These are phyloP conservation scores for Nicotiana tabacum DNA, from an alignment of 257 asterid species.

Conservation along the genomic window DNA sequence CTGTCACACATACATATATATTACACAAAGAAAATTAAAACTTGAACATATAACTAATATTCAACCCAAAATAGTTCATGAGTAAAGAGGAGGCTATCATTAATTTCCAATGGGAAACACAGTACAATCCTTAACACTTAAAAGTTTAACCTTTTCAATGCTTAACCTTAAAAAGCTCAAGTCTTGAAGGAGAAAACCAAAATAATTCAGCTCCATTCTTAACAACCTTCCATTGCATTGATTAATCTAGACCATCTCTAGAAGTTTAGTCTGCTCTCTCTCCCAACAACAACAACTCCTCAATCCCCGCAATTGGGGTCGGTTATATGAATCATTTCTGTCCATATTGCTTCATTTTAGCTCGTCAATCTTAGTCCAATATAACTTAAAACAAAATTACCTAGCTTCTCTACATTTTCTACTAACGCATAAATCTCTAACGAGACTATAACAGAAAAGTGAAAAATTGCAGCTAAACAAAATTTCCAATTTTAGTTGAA, in stretches of 20 bases:
- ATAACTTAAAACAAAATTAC: too few species aligned
- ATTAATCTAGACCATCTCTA: background rate
- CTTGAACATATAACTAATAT: too few species aligned
- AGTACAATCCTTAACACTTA: background rate
- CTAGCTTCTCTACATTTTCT: too few species aligned
- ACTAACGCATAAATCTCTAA: too few species aligned
- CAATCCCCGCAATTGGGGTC: background rate
- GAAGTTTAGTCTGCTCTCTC: background rate
- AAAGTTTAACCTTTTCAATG: too few species aligned
- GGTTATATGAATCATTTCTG: background rate
- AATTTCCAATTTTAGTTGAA: too few species aligned
- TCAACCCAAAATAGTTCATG: background rate
- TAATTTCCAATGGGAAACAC: background rate
- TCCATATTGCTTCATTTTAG: too few species aligned
- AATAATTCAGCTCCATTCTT: background rate
- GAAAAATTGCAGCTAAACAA: too few species aligned
- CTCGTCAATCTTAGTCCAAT: too few species aligned
- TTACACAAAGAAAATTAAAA: background rate
- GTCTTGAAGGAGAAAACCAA: background rate
- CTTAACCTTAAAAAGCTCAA: background rate
- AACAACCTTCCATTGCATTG: background rate
- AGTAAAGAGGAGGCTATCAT: background rate
- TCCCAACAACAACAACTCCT: background rate
- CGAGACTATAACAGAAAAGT: too few species aligned
- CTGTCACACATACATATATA: background rate